Percentiles rank a stretch among this genome's conserved stretches.
phyloP scores from a whole-genome alignment of 163 green algal species.

The Chlorella variabilis region DNA sequence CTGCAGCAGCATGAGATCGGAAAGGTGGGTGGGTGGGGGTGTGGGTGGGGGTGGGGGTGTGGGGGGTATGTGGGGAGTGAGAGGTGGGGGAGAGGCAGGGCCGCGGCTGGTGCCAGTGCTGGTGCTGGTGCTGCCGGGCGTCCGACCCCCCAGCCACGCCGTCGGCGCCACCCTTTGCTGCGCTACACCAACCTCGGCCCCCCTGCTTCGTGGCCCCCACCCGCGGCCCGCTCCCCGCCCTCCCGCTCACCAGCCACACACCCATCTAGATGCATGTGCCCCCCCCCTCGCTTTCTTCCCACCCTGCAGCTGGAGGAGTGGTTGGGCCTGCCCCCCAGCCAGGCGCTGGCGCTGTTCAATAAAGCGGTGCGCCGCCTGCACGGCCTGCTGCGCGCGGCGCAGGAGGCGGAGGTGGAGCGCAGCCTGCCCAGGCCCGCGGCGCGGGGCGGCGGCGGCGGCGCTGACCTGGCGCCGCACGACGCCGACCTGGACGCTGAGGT shows the following conservation, averaged over 20 bases:
- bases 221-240: too few relatives aligned
- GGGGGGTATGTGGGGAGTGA: too few relatives aligned
- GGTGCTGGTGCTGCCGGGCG: too few relatives aligned
- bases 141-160: too few relatives aligned
- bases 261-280: too few relatives aligned
- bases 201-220: too few relatives aligned
- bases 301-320: conserved; percentile 55
- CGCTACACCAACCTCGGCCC: too few relatives aligned
- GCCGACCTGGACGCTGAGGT: conserved; percentile 81
- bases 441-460: conserved; percentile 4
- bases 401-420: conserved; percentile 80
- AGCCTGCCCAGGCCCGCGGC: conserved; percentile 60
- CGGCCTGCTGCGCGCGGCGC: conserved; percentile 65
- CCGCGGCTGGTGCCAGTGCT: too few relatives aligned
- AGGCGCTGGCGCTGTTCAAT: conserved; percentile 96
- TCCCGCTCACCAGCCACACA: neutral
- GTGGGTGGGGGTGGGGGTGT: neutral
- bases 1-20: conserved; percentile 74
- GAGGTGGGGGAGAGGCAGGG: too few relatives aligned
- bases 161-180: too few relatives aligned
- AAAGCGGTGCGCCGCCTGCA: conserved; percentile 86
- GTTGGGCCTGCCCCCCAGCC: conserved; percentile 83
- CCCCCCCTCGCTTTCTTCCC: neutral
- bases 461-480: conserved; percentile 50
- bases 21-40: conserved; percentile 29